Evolutionary conservation across 208 protist genomes (phyloP).

Genomic region (Trypanosomatidae sp.): DNA sequence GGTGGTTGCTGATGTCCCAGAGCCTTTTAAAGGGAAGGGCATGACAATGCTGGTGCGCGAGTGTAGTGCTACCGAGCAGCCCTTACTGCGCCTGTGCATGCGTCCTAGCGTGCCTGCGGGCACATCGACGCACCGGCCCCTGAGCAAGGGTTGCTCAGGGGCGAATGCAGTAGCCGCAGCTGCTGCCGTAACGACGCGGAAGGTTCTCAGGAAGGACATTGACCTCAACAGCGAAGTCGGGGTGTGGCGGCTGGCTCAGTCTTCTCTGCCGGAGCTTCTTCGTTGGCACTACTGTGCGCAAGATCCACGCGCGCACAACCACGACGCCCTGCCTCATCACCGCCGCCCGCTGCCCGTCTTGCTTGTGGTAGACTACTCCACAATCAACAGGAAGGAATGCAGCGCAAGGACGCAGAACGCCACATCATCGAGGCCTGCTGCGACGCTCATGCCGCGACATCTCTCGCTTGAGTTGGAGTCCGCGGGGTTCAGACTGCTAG

Average conservation of each 20-base stretch:
- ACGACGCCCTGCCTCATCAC: constrained; percentile 68
- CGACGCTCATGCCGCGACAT: constrained; percentile 49
- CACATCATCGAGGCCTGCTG: background rate
- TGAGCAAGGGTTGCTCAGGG: background rate
- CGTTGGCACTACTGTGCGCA: constrained; percentile 77
- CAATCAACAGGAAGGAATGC: background rate
- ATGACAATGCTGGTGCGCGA: constrained; percentile 14
- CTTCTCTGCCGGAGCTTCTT: constrained; percentile 38
- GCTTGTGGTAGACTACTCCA: constrained; percentile 74
- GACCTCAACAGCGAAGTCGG: constrained; percentile 51
- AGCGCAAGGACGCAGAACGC: background rate
- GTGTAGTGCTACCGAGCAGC: constrained; percentile 19
- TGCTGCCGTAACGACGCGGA: constrained; percentile 4
- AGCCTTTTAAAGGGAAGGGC: background rate
- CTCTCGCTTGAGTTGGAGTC: constrained; percentile 54
- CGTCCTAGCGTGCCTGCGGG: background rate
- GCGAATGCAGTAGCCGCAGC: background rate
- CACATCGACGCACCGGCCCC: background rate
- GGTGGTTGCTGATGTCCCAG: background rate
- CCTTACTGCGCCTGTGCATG: constrained; percentile 18
- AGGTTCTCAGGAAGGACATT: constrained; percentile 58
- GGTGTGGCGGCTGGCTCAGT: constrained; percentile 41
- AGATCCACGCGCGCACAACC: constrained; percentile 81
- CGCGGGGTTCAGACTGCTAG: constrained; percentile 43
- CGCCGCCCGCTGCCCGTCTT: constrained; percentile 48